These are phyloP conservation scores for Naegleria gruberi DNA, from an alignment of 208 protist genomes.

Conservation along the genomic window DNA sequence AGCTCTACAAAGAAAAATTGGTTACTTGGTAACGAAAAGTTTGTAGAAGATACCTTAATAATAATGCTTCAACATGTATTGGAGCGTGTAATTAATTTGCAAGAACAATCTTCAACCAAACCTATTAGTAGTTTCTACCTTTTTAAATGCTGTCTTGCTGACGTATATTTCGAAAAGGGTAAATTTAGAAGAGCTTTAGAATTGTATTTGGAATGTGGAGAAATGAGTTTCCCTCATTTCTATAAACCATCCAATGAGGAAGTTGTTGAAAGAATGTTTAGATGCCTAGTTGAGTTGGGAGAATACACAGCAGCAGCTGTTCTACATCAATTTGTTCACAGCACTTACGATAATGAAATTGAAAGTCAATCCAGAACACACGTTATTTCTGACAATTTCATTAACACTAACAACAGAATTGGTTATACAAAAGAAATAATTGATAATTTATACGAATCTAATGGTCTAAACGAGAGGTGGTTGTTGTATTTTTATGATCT, in stretches of 20 bases:
- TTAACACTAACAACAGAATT: background rate
- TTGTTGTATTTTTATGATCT: background rate
- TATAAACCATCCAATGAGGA: background rate
- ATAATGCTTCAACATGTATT: background rate
- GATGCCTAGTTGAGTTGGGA: background rate
- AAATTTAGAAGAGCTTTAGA: background rate
- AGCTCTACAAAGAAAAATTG: background rate
- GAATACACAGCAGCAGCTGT: background rate
- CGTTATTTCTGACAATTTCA: background rate
- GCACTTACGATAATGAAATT: background rate
- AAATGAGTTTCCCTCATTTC: background rate
- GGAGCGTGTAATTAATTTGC: background rate
- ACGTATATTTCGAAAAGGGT: background rate
- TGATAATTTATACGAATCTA: background rate
- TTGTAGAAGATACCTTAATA: background rate
- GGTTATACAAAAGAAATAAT: background rate
- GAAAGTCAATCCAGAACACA: background rate
- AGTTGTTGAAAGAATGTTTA: background rate
- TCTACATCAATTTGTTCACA: background rate
- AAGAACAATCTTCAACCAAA: background rate
- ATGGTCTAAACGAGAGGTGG: background rate
- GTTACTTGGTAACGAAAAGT: background rate
- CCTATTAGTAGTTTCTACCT: background rate
- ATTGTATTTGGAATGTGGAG: conserved; percentile 2
- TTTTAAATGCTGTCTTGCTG: background rate